A percentile compares a stretch with the other conserved stretches of the same genome.
phyloP scores from a whole-genome alignment of 208 protist genomes.

The Acanthamoeba divionensis region DNA sequence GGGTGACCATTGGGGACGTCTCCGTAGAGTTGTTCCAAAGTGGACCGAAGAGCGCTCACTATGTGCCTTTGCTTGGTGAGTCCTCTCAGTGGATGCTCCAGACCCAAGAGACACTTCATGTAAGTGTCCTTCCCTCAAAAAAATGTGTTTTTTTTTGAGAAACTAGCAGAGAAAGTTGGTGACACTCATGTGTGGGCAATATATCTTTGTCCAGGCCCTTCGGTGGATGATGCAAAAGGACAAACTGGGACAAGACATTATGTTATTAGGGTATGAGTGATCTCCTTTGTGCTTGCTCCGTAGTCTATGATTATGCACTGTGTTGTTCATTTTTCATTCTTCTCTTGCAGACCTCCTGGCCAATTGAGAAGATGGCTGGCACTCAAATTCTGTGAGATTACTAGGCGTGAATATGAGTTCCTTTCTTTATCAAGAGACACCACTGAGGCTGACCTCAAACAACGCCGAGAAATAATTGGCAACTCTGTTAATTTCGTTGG shows the following conservation, averaged over 20 bases:
- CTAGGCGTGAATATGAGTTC: constrained; percentile 80
- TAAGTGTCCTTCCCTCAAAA: neutral
- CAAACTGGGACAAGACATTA: constrained; percentile 90
- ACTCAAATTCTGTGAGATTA: constrained; percentile 72
- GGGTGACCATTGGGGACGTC: constrained; percentile 6
- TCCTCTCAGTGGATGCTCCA: constrained; percentile 1
- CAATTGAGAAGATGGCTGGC: constrained; percentile 82
- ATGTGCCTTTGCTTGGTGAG: neutral
- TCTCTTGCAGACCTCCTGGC: neutral
- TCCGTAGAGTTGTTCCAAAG: neutral
- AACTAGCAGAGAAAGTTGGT: neutral
- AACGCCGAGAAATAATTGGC: constrained; percentile 82
- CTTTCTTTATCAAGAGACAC: constrained; percentile 90
- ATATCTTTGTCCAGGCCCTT: constrained; percentile 55
- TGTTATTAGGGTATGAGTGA: constrained; percentile 87
- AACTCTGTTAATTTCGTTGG: constrained; percentile 78
- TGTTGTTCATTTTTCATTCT: neutral
- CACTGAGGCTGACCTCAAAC: constrained; percentile 92
- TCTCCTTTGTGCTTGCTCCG: neutral
- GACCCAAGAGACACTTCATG: neutral
- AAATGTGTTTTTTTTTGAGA: neutral
- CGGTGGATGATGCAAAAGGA: constrained; percentile 92
- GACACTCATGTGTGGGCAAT: neutral
- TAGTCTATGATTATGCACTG: neutral
- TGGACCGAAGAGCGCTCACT: neutral